phyloP scores from a whole-genome alignment of 2,329 filamentous ascomycete genomes.

The Talaromyces sp. region DNA sequence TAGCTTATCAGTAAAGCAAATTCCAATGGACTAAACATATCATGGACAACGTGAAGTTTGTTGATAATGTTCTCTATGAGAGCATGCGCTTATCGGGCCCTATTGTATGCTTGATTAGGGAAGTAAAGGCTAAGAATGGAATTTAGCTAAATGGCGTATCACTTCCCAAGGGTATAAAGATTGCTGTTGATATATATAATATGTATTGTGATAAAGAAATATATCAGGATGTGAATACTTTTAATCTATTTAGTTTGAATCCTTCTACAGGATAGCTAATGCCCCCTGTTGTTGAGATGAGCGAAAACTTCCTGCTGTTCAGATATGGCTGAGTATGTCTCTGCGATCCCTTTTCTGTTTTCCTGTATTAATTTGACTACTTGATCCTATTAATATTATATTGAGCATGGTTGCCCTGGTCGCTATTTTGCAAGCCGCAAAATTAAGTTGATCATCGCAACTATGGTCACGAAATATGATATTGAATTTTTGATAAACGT shows the following conservation, averaged over 20 bases:
- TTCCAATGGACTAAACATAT: not conserved
- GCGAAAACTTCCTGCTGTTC: slow-evolving; percentile 1
- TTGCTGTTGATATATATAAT: not conserved
- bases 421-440: not conserved
- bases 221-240: not conserved
- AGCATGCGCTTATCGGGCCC: slow-evolving; percentile 4
- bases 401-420: not conserved
- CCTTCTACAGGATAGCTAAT: not conserved
- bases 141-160: not conserved
- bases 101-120: slow-evolving; percentile 2
- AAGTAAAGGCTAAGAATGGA: not conserved
- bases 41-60: not conserved
- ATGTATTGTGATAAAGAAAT: slow-evolving; percentile 4
- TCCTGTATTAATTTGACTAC: not conserved
- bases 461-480: not conserved
- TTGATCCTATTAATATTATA: not conserved
- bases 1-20: not conserved
- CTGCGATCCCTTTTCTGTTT: too few relatives aligned
- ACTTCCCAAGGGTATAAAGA: slow-evolving; percentile 1
- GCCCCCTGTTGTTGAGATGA: not conserved
- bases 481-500: not conserved
- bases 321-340: not conserved
- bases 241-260: not conserved
- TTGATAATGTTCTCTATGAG: not conserved
- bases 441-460: not conserved